Evolutionary conservation across 2,329 filamentous ascomycete genomes (phyloP).

Genomic region (Camillea tinctor): DNA sequence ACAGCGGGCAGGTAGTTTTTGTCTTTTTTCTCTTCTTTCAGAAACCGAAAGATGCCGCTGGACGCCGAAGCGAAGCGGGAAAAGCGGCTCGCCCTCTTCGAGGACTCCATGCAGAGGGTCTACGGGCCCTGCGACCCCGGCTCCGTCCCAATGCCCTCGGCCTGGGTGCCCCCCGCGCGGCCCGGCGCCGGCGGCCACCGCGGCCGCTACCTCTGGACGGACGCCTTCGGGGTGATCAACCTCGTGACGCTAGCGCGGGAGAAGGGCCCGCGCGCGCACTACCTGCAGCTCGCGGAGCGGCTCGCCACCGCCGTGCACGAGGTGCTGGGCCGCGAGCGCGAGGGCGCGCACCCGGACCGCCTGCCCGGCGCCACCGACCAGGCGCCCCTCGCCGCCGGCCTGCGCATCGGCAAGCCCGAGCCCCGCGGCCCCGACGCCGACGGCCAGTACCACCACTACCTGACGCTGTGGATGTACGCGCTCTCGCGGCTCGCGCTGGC

Average conservation of each 20-base stretch:
- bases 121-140: constrained; percentile 34
- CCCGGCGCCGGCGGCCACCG: constrained; percentile 51
- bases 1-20: too few species aligned
- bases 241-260: constrained; percentile 53
- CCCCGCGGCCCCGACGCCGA: constrained; percentile 52
- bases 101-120: constrained; percentile 36
- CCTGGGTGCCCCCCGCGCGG: constrained; percentile 47
- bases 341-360: constrained; percentile 36
- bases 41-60: too few species aligned
- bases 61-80: constrained; percentile 1
- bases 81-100: constrained; percentile 25
- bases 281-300: constrained; percentile 47
- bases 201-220: constrained; percentile 62
- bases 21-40: too few species aligned
- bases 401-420: constrained; percentile 58
- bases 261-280: constrained; percentile 31
- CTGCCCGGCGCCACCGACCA: constrained; percentile 51
- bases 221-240: constrained; percentile 59
- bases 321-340: constrained; percentile 50
- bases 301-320: constrained; percentile 53
- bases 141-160: constrained; percentile 38
- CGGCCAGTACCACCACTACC: constrained; percentile 62
- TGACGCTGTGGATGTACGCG: constrained; percentile 63
- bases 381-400: constrained; percentile 51
- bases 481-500: constrained; percentile 53